Conservation (phyloP, 257 asterid species). For the Lycium barbarum region DNA sequence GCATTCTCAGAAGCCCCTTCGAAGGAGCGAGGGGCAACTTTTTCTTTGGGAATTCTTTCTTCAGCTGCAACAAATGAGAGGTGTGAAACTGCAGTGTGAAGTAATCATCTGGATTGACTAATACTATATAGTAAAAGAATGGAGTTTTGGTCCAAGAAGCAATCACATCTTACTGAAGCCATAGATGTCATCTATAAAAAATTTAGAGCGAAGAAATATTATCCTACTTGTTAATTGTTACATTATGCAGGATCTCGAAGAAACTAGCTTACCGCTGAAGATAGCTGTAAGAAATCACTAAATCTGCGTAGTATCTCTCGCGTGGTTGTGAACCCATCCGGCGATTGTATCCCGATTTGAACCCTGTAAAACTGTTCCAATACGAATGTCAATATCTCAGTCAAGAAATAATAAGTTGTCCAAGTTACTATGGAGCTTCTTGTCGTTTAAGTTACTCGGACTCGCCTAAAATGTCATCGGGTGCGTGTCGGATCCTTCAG, state of each 20-base stretch:
- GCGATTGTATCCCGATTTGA: conserved; percentile 77
- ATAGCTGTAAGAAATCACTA: conserved; percentile 71
- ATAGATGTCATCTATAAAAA: conserved; percentile 10
- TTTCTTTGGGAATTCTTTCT: conserved; percentile 59
- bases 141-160: neutral
- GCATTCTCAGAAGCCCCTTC: conserved; percentile 59
- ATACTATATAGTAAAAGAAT: neutral
- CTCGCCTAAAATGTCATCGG: too few relatives aligned
- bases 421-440: neutral
- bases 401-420: neutral
- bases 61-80: conserved; percentile 53
- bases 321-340: conserved; percentile 65
- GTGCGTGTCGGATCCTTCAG: too few relatives aligned
- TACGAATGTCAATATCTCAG: neutral
- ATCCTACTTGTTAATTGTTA: conserved; percentile 1
- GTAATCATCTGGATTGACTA: neutral
- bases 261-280: conserved; percentile 60
- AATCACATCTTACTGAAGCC: conserved; percentile 15
- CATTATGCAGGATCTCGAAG: conserved; percentile 5
- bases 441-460: neutral
- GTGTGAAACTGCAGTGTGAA: conserved; percentile 14
- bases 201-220: neutral
- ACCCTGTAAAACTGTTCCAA: conserved; percentile 78
- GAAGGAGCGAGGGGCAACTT: conserved; percentile 64
- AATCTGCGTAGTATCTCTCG: conserved; percentile 65